A percentile compares a stretch with the other conserved stretches of the same genome.
Evolutionary conservation across 371 early-diverging fungal species (phyloP).

Genomic region (Blakeslea trispora): DNA sequence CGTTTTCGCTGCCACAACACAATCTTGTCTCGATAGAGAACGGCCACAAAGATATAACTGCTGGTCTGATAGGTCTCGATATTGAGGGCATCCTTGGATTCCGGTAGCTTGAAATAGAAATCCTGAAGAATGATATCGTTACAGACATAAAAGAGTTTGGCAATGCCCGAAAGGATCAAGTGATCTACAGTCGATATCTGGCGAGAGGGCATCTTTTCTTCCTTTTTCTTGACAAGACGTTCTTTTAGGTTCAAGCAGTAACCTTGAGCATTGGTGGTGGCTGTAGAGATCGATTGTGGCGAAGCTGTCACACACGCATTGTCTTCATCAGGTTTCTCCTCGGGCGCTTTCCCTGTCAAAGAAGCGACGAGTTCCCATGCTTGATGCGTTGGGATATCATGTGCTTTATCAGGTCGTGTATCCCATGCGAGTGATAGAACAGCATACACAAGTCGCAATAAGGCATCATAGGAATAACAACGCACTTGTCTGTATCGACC

Average conservation of each 20-base stretch:
- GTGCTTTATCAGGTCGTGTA: slow-evolving; percentile 6
- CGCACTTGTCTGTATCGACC: slow-evolving; percentile 44
- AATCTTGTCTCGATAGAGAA: slow-evolving; percentile 37
- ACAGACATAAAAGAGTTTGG: slow-evolving; percentile 29
- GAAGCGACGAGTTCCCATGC: slow-evolving; percentile 25
- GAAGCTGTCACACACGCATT: not conserved
- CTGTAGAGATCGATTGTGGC: not conserved
- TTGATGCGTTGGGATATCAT: slow-evolving; percentile 28
- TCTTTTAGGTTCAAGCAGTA: slow-evolving; percentile 13
- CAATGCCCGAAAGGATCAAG: slow-evolving; percentile 13
- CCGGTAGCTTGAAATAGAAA: slow-evolving; percentile 43
- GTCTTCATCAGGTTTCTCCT: not conserved
- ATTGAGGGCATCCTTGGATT: slow-evolving; percentile 35
- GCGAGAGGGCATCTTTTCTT: slow-evolving; percentile 9
- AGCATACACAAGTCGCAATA: slow-evolving; percentile 33
- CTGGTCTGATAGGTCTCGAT: slow-evolving; percentile 41
- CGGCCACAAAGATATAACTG: slow-evolving; percentile 39
- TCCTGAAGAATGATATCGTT: slow-evolving; percentile 31
- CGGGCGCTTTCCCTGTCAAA: slow-evolving; percentile 18
- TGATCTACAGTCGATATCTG: slow-evolving; percentile 1
- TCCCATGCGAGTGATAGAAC: slow-evolving; percentile 34
- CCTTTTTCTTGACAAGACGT: slow-evolving; percentile 14
- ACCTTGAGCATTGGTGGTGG: not conserved
- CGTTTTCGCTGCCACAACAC: slow-evolving; percentile 43
- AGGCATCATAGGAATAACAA: slow-evolving; percentile 45